Evolutionary conservation across 305 asterid genomes (phyloP), one percentile per base, ranked within the genome.

Genomic region (Striga hermonthica): DNA sequence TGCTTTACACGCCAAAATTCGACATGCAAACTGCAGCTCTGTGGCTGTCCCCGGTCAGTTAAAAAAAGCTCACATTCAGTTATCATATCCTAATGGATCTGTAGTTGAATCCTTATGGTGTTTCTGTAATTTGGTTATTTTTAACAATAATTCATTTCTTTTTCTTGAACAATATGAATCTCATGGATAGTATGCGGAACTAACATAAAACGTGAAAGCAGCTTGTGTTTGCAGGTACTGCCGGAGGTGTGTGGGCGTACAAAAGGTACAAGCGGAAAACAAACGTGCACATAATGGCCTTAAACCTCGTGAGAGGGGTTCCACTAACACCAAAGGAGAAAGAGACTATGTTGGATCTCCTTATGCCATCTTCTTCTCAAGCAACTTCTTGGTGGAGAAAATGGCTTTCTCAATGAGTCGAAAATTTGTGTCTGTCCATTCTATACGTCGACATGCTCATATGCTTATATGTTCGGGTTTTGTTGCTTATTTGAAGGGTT

Each of bases 21-120:
- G 97, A 89, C 69, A 50, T 83, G 83, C 96, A 91, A 78, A 91
- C 97, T 62, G 95, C 98, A 62, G 97, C 91, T 43, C 71, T 91
- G 62, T 91, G 97, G 97, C 81, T 89, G 53, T 75, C 94, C 43
- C 98, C 97, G 77, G 97, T 91, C 61, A 75, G 95, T 82, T 28
- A 28, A 61, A 45, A 39, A 8, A 22, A 22, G 31, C 31, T 22
- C 31, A 22, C 31, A 22, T 2, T 22, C 31, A 22, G 31, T 22
- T 22, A 22, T 22, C n/a, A n/a, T n/a, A n/a, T n/a, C n/a, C n/a
- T n/a, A n/a, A n/a, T n/a, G n/a, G n/a, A n/a, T n/a, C n/a, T n/a
- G n/a, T n/a, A n/a, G n/a, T n/a, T 22, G 31, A 39, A 3, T 4
- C 44, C 44, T 39, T 8, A 14, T 12, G 59, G 38, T 37, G 59